A percentile compares a stretch with the other conserved stretches of the same genome.
These are phyloP conservation scores for Exophiala sp. DNA, from an alignment of 2,329 filamentous ascomycete species.

Conservation along the genomic window DNA sequence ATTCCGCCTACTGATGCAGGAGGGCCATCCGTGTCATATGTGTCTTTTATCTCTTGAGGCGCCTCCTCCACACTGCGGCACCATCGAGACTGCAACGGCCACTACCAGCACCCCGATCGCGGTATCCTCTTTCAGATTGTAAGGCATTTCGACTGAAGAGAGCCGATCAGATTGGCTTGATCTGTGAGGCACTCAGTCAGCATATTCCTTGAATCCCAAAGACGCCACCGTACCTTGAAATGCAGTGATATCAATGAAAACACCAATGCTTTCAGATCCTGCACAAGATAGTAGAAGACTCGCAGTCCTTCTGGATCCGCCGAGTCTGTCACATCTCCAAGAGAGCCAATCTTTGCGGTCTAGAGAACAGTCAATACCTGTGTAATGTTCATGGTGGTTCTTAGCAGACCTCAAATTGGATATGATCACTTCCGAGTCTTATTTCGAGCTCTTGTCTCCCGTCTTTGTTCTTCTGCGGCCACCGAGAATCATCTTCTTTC, in stretches of 20 bases:
- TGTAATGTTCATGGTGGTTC: not conserved
- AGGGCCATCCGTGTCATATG: too few relatives aligned
- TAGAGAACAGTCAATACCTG: constrained; percentile 38
- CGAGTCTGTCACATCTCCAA: constrained; percentile 94
- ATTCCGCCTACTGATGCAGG: too few relatives aligned
- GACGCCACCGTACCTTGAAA: constrained; percentile 65
- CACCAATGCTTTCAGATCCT: constrained; percentile 92
- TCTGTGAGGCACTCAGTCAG: constrained; percentile 35
- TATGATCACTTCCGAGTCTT: constrained; percentile 85
- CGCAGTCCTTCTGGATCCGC: constrained; percentile 91
- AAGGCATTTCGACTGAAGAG: not conserved
- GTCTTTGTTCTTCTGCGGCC: constrained; percentile 99
- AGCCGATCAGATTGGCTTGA: constrained; percentile 45
- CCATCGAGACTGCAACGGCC: too few relatives aligned
- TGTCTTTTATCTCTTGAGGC: not conserved
- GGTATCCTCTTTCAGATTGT: not conserved
- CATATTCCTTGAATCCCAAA: not conserved
- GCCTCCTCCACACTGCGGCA: not conserved
- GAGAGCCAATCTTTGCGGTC: constrained; percentile 96
- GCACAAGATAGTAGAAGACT: constrained; percentile 97
- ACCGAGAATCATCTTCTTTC: constrained; percentile 98
- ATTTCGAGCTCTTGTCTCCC: constrained; percentile 96
- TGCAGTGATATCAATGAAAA: constrained; percentile 95
- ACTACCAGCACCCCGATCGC: not conserved
- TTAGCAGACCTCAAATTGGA: constrained; percentile 79